Conservation (phyloP, 2,329 filamentous ascomycete genomes). For the Didymosphaeria variabile region DNA sequence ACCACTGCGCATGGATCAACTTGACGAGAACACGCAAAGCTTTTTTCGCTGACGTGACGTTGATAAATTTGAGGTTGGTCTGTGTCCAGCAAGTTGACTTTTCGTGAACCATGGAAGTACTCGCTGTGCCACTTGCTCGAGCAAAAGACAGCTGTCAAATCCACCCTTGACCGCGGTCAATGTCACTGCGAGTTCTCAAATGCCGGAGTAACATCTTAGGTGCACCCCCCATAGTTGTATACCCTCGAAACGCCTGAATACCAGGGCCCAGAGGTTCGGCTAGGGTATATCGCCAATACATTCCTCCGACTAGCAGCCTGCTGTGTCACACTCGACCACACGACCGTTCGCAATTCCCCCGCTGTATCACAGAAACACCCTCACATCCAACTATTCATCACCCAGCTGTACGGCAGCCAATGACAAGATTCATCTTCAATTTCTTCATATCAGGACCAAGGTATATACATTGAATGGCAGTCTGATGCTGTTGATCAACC, state of each 20-base stretch:
- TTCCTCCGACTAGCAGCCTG: not conserved
- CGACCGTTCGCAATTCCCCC: not conserved
- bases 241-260: too few relatives aligned
- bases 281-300: not conserved
- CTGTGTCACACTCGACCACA: not conserved
- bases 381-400: not conserved
- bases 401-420: too few relatives aligned
- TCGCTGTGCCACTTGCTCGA: not conserved
- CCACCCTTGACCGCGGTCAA: too few relatives aligned
- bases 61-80: not conserved
- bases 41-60: too few relatives aligned
- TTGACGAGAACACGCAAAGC: not conserved
- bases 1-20: not conserved
- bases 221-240: too few relatives aligned
- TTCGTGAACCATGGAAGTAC: too few relatives aligned
- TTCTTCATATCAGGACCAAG: not conserved
- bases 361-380: not conserved
- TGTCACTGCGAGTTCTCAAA: too few relatives aligned
- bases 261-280: too few relatives aligned
- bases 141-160: not conserved
- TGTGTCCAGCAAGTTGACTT: not conserved
- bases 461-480: constrained; percentile 8
- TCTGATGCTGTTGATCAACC: constrained; percentile 1
- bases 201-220: too few relatives aligned
- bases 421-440: too few relatives aligned